These are phyloP conservation scores for Microcera coccophila DNA, from an alignment of 2,329 filamentous ascomycete species.

Conservation along the genomic window DNA sequence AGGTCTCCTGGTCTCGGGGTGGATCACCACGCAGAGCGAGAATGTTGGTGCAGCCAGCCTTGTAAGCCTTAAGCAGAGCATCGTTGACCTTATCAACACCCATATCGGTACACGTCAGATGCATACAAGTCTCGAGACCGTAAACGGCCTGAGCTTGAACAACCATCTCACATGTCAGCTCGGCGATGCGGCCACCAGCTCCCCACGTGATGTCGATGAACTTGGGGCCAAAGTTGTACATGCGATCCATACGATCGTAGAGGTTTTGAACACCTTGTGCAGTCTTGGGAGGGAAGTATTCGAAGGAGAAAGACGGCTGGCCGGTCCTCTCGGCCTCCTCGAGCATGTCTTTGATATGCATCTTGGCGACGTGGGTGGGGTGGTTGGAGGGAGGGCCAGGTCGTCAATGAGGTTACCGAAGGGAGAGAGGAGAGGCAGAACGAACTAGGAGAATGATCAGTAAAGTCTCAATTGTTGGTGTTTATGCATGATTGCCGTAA, in stretches of 20 bases:
- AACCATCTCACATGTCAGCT: slow-evolving; percentile 97
- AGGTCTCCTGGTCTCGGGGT: slow-evolving; percentile 87
- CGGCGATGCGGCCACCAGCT: slow-evolving; percentile 83
- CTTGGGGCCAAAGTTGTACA: slow-evolving; percentile 88
- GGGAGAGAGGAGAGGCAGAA: not conserved
- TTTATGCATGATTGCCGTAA: not conserved
- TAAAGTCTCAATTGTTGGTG: not conserved
- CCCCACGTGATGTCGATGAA: slow-evolving; percentile 99
- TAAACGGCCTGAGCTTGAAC: slow-evolving; percentile 91
- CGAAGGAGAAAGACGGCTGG: slow-evolving; percentile 92
- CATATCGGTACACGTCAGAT: slow-evolving; percentile 98
- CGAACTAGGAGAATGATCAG: not conserved
- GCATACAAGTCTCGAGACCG: slow-evolving; percentile 97
- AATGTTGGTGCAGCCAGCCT: slow-evolving; percentile 95
- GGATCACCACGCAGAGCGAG: slow-evolving; percentile 90
- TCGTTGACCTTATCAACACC: slow-evolving; percentile 85
- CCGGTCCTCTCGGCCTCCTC: slow-evolving; percentile 72
- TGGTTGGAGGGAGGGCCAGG: not conserved
- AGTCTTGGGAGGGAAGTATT: slow-evolving; percentile 98
- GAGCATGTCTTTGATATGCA: slow-evolving; percentile 96
- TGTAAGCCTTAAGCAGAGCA: slow-evolving; percentile 83
- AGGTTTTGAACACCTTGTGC: slow-evolving; percentile 97
- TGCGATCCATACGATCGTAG: slow-evolving; percentile 98
- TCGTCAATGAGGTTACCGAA: not conserved
- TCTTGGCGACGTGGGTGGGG: slow-evolving; percentile 43